Evolutionary conservation across 305 asterid species (phyloP), one percentile per base, ranked within the genome.

Genomic region (Stenogyne calaminthoides): DNA sequence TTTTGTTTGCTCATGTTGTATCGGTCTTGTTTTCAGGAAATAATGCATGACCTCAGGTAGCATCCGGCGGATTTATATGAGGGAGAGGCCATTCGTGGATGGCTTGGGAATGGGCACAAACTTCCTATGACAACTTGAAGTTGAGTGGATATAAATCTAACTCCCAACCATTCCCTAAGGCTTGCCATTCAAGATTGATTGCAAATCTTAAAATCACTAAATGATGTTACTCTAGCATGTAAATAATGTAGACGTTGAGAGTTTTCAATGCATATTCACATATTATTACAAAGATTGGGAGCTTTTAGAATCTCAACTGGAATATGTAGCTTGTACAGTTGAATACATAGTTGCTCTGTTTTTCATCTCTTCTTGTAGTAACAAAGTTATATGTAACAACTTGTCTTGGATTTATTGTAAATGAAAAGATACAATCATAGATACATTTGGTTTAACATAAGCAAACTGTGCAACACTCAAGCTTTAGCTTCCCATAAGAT

Each of bases 51-150:
- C 76, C 98, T 65, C 95, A 85, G 80, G 91, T 91, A 58, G 97
- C 96, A 9, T 95, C 97, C 0, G 98, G 91, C 49, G 98, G 98
- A 64, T 91, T 89, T 87, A 88, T 93, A 93, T 9, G 98, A 93
- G 79, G 93, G 89, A 44, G 98, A 89, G 54, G 97, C 96, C 20
- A 68, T 93, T 71, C 88, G 80, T 8, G 95, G 81, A 44, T 93
- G 98, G 98, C 80, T 91, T 64, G 89, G 49, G 27, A 80, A 81
- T 34, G 91, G 95, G 40, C 90, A 76, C 4, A 85, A 40, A 89
- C 95, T 69, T 73, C 98, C 97, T 0, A 89, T 93, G 98, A 93
- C 98, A 93, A 91, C 74, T 77, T 87, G 81, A 87, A 73, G 81
- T 70, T 93, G 58, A 77, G 78, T 64, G 85, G 85, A 85, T 71